These are phyloP conservation scores for Bathelium albidoporum DNA, from an alignment of 495 filamentous ascomycete genomes.

Conservation along the genomic window DNA sequence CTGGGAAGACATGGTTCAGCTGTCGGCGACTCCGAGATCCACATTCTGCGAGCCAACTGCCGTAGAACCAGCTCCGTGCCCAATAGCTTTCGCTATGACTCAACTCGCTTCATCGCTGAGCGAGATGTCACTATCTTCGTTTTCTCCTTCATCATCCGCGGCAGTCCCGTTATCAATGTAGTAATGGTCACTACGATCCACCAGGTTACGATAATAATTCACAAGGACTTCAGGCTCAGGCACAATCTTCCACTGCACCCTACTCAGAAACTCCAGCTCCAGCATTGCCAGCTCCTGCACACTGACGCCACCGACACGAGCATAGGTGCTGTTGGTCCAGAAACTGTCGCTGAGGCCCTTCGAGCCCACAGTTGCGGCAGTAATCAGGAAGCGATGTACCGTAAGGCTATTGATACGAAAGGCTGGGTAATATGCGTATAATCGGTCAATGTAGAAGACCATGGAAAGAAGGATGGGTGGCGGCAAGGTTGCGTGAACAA, in stretches of 20 bases:
- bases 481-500: constrained; percentile 85
- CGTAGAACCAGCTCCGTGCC: background rate
- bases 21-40: background rate
- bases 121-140: background rate
- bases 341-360: constrained; percentile 95
- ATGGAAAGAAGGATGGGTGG: constrained; percentile 96
- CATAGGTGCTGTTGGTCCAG: constrained; percentile 95
- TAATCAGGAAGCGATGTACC: constrained; percentile 93
- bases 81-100: background rate
- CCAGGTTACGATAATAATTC: constrained; percentile 83
- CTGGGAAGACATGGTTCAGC: background rate
- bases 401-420: constrained; percentile 93
- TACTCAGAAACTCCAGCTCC: constrained; percentile 86
- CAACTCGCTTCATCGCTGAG: background rate
- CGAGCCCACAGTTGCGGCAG: constrained; percentile 86
- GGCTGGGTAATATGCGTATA: constrained; percentile 80
- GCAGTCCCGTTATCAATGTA: constrained; percentile 34
- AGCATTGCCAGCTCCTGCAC: constrained; percentile 79
- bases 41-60: background rate
- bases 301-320: constrained; percentile 83
- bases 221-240: constrained; percentile 85
- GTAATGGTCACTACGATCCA: constrained; percentile 57
- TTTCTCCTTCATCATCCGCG: constrained; percentile 1
- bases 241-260: constrained; percentile 93
- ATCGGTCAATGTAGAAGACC: constrained; percentile 97